phyloP scores from a whole-genome alignment of 768 basidiomycete species.

The Rhizopogon vesiculosus region DNA sequence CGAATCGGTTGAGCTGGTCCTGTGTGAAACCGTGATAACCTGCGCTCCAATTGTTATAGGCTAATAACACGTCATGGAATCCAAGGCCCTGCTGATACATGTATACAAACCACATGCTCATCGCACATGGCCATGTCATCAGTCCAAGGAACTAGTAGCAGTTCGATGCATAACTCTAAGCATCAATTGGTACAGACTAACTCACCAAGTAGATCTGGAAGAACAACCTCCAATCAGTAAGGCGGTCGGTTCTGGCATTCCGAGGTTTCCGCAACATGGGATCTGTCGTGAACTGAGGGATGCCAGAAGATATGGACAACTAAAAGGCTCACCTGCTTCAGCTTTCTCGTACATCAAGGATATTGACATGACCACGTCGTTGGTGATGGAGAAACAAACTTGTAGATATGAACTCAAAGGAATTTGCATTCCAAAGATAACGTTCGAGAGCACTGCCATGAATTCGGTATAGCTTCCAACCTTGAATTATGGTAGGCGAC shows the following conservation, averaged over 20 bases:
- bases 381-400: constrained; percentile 50
- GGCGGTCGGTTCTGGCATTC: constrained; percentile 42
- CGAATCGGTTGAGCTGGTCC: constrained; percentile 27
- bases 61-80: constrained; percentile 34
- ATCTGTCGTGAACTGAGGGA: constrained; percentile 20
- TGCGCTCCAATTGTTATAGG: constrained; percentile 34
- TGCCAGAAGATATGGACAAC: neutral
- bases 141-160: constrained; percentile 35
- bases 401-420: constrained; percentile 52
- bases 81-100: constrained; percentile 34
- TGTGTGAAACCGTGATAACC: constrained; percentile 30
- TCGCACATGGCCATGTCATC: constrained; percentile 42
- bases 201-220: constrained; percentile 43
- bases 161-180: constrained; percentile 1
- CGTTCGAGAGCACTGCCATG: constrained; percentile 50
- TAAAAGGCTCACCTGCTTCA: constrained; percentile 33
- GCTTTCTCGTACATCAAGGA: constrained; percentile 49
- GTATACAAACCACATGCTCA: constrained; percentile 37
- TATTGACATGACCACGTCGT: constrained; percentile 48
- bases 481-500: constrained; percentile 11
- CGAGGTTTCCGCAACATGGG: constrained; percentile 46
- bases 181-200: constrained; percentile 4
- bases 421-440: constrained; percentile 56
- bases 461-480: constrained; percentile 57
- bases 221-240: constrained; percentile 46